Percentiles rank a stretch among this genome's conserved stretches.
These are phyloP conservation scores for Thyridium curvatum DNA, from an alignment of 2,329 filamentous ascomycete genomes.

Conservation along the genomic window DNA sequence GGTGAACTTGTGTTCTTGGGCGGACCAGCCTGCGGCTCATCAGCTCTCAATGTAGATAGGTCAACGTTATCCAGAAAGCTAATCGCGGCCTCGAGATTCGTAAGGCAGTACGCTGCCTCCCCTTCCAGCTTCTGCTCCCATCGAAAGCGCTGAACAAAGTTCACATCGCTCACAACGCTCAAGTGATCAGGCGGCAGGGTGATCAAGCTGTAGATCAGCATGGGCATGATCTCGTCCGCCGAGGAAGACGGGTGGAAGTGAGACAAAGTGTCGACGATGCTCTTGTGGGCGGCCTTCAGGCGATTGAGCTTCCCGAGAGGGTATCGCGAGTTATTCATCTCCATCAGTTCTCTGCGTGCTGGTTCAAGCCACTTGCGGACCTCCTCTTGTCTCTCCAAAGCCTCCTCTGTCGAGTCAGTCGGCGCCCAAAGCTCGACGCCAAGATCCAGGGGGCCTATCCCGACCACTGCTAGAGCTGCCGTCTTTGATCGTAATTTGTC, in stretches of 20 bases:
- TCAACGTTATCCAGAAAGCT: constrained; percentile 95
- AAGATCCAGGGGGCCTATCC: constrained; percentile 80
- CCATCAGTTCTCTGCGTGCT: constrained; percentile 64
- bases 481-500: constrained; percentile 93
- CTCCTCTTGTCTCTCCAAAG: constrained; percentile 55
- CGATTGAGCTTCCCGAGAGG: constrained; percentile 87
- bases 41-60: constrained; percentile 76
- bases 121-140: constrained; percentile 82
- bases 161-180: constrained; percentile 87
- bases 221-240: constrained; percentile 93
- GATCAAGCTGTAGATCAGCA: constrained; percentile 92
- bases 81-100: constrained; percentile 90
- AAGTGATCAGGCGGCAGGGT: constrained; percentile 81
- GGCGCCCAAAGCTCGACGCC: constrained; percentile 65
- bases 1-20: constrained; percentile 46
- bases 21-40: constrained; percentile 67
- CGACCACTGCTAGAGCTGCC: constrained; percentile 82
- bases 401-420: constrained; percentile 48
- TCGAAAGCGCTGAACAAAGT: constrained; percentile 89
- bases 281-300: constrained; percentile 83
- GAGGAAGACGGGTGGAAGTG: constrained; percentile 73
- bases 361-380: constrained; percentile 67
- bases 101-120: constrained; percentile 92
- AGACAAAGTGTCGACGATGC: constrained; percentile 80
- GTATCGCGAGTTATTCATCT: constrained; percentile 82